These are phyloP conservation scores for Colletotrichum spinosum DNA, from an alignment of 2,329 filamentous ascomycete species.

Conservation along the genomic window DNA sequence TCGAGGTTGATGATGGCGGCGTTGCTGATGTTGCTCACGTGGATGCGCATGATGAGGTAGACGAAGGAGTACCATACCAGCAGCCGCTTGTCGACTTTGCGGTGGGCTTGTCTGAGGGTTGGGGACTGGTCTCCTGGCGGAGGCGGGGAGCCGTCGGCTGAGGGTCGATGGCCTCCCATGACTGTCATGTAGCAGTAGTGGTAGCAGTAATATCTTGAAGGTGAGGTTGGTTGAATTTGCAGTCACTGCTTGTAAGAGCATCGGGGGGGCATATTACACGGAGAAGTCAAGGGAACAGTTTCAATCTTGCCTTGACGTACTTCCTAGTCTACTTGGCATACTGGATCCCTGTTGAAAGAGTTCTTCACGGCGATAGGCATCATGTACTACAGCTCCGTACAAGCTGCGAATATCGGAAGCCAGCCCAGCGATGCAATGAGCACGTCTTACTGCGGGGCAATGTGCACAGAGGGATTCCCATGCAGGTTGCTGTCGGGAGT, in stretches of 20 bases:
- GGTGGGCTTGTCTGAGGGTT: conserved; percentile 36
- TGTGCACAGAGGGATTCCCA: conserved; percentile 8
- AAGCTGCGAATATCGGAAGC: conserved; percentile 1
- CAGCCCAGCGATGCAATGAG: conserved; percentile 9
- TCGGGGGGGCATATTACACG: too few relatives aligned
- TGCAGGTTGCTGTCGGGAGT: not conserved
- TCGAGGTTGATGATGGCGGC: conserved; percentile 45
- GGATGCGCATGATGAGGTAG: conserved; percentile 42
- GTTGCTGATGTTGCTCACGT: conserved; percentile 43
- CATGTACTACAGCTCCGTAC: not conserved
- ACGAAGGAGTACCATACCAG: conserved; percentile 42
- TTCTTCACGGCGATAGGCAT: not conserved
- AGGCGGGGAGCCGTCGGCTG: not conserved
- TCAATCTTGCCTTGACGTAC: too few relatives aligned
- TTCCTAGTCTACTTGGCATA: too few relatives aligned
- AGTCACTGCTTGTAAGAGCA: too few relatives aligned
- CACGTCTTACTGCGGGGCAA: conserved; percentile 39
- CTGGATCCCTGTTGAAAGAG: too few relatives aligned
- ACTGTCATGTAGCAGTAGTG: too few relatives aligned
- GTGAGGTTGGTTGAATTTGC: too few relatives aligned
- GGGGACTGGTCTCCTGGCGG: conserved; percentile 10
- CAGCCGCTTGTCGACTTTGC: conserved; percentile 41
- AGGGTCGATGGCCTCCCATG: not conserved
- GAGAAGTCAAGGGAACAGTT: too few relatives aligned
- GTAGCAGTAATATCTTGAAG: too few relatives aligned